These are phyloP conservation scores for Colletotrichum karsti DNA, from an alignment of 2,329 filamentous ascomycete genomes.

Conservation along the genomic window DNA sequence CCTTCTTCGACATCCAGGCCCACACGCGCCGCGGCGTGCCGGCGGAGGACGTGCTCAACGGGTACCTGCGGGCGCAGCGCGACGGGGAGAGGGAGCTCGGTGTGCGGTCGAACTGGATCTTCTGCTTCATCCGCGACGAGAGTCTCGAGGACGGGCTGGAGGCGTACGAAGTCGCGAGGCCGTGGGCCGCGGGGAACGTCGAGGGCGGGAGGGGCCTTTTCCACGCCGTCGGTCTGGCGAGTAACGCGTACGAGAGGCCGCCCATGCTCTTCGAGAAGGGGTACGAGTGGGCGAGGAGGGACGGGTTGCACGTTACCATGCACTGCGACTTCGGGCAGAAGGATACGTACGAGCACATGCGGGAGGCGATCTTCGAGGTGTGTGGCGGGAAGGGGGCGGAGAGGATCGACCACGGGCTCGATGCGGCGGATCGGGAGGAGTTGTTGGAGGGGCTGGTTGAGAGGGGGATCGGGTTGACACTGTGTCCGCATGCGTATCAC, in stretches of 20 bases:
- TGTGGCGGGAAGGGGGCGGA: slow-evolving; percentile 53
- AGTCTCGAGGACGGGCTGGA: slow-evolving; percentile 45
- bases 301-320: slow-evolving; percentile 54
- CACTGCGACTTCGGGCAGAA: slow-evolving; percentile 62
- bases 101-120: slow-evolving; percentile 46
- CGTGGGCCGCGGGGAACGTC: slow-evolving; percentile 41
- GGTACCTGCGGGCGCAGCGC: slow-evolving; percentile 50
- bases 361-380: slow-evolving; percentile 41
- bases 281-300: slow-evolving; percentile 44
- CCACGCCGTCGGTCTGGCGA: slow-evolving; percentile 55
- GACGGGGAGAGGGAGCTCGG: slow-evolving; percentile 36
- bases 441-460: slow-evolving; percentile 67
- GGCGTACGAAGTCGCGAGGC: slow-evolving; percentile 46
- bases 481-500: slow-evolving; percentile 68
- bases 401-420: slow-evolving; percentile 81
- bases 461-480: slow-evolving; percentile 68
- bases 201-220: slow-evolving; percentile 45
- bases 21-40: slow-evolving; percentile 71
- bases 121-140: slow-evolving; percentile 52
- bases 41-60: slow-evolving; percentile 70
- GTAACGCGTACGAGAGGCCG: slow-evolving; percentile 54
- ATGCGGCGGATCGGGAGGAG: slow-evolving; percentile 66
- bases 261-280: slow-evolving; percentile 52
- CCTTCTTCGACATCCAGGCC: slow-evolving; percentile 85
- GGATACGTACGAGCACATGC: slow-evolving; percentile 53